A percentile compares a stretch with the other conserved stretches of the same genome.
Evolutionary conservation across 2,329 filamentous ascomycete genomes (phyloP).

Genomic region (Curvularia sp.): DNA sequence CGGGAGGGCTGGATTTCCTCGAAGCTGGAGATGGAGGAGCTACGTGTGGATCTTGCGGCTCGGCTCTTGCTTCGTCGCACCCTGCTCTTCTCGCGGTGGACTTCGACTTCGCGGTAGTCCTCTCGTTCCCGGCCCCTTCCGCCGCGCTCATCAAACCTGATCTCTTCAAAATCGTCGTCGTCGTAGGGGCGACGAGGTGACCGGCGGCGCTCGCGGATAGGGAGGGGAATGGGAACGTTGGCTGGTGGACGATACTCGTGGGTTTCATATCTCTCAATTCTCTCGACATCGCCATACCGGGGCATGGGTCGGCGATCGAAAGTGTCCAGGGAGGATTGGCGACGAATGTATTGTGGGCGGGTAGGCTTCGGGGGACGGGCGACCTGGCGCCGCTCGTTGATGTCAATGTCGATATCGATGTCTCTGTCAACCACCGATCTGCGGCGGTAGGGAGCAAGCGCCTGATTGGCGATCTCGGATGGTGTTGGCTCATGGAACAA

Average conservation of each 20-base stretch:
- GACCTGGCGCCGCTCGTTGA: slow-evolving; percentile 51
- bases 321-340: slow-evolving; percentile 89
- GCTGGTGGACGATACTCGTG: slow-evolving; percentile 68
- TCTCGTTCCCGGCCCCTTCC: slow-evolving; percentile 44
- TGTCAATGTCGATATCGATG: slow-evolving; percentile 55
- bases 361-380: slow-evolving; percentile 64
- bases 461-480: slow-evolving; percentile 57
- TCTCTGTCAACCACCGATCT: slow-evolving; percentile 65
- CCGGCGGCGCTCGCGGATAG: slow-evolving; percentile 56
- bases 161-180: slow-evolving; percentile 70
- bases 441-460: slow-evolving; percentile 65
- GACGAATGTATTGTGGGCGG: slow-evolving; percentile 73
- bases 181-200: slow-evolving; percentile 65
- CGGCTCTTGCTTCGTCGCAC: slow-evolving; percentile 40
- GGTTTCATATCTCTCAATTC: slow-evolving; percentile 34
- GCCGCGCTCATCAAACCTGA: slow-evolving; percentile 52
- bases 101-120: slow-evolving; percentile 59
- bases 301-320: slow-evolving; percentile 77
- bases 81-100: slow-evolving; percentile 55
- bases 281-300: slow-evolving; percentile 63
- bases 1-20: slow-evolving; percentile 48
- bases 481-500: slow-evolving; percentile 57
- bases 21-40: slow-evolving; percentile 53
- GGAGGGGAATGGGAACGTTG: slow-evolving; percentile 73
- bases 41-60: slow-evolving; percentile 42